Base-by-base conservation (phyloP, 441 rosid species). In the Gossypium schwendimanii region DNA sequence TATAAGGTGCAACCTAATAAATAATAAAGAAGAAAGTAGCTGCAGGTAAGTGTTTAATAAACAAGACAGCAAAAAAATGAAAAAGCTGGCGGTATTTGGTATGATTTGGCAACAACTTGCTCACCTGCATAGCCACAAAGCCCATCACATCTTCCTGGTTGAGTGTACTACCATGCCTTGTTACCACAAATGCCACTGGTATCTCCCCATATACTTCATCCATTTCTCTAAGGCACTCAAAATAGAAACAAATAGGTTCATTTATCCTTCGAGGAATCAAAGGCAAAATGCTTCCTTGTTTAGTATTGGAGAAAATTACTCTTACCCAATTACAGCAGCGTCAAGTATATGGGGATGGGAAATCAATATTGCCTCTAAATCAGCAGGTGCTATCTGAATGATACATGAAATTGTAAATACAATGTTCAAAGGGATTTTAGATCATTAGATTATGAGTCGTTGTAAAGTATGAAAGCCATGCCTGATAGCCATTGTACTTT, bases 401-500 rank as follows among this genome's bases (percentile, higher is more conserved):
- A 12, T 41, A 67, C 39, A 67, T 55, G 31, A 20, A 12, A 26
- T 24, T 15, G 31, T 47, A 26, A 15, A 49, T n/a, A 49, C 39
- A 57, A 17, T 18, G 4, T 1, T 52, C 4, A 15, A 15, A 39
- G 10, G 23, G 45, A 71, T 14, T 45, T 55, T 14, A 70, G 11
- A 55, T 21, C 52, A 44, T 15, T n/a, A 18, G 26, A 47, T 15
- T 28, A 12, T 9, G 10, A 12, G 20, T 69, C 60, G 11, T 68
- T 45, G 6, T 41, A 23, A 23, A 58, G 7, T 71, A 71, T 0
- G 14, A 45, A 15, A 59, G 41, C 49, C 17, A 73, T 70, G 89
- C 98, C 98, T 90, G 98, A 80, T 80, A 91, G 36, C 97, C 97
- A 74, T 84, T 94, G 88, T 86, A 94, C 79, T 92, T 94, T 61